Base-by-base conservation (phyloP, 208 protist species). In the Tritrichomonas musculus region DNA sequence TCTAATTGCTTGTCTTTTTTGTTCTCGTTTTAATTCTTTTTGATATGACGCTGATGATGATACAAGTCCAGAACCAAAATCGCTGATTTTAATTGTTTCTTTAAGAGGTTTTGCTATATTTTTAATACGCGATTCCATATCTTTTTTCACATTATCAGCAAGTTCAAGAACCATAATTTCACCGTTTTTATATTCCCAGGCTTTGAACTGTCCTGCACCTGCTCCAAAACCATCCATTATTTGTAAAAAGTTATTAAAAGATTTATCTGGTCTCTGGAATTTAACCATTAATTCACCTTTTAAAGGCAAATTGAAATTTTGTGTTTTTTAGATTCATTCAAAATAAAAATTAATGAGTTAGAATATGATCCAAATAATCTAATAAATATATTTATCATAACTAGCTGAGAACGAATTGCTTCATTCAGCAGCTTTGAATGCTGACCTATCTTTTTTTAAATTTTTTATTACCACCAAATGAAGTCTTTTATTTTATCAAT, bases 1-100 rank as follows among this genome's bases (percentile, higher is more conserved):
- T 57, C 17, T 5, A 53, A n/a, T 53, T n/a, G 47, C 14, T 33
- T 88, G 41, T 36, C 44, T 53, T 60, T 88, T 88, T 20, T 88
- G 47, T 39, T 44, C 41, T 39, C 47, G 33, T 33, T 57, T 36
- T n/a, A 88, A 53, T 57, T 2, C 47, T 30, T 88, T 49, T 20
- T 88, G 77, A 33, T 88, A 44, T 53, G 47, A 60, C 1, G 30
- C 11, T 39, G 77, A 53, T 39, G 44, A 14, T 3, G 77, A 53
- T 57, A 1, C 0, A 88, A 88, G 53, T 88, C 47, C 77, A 20
- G 77, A 88, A 39, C 77, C 77, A 88, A 88, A 88, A 88, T 88
- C 77, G 2, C 47, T 13, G 27, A 47, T 88, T 50, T 88, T 88
- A 20, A 88, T 53, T 14, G 33, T 14, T 13, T 20, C 44, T 39